These are phyloP conservation scores for Deuterostichococcus epilithicus DNA, from an alignment of 139 green algal species.

Conservation along the genomic window DNA sequence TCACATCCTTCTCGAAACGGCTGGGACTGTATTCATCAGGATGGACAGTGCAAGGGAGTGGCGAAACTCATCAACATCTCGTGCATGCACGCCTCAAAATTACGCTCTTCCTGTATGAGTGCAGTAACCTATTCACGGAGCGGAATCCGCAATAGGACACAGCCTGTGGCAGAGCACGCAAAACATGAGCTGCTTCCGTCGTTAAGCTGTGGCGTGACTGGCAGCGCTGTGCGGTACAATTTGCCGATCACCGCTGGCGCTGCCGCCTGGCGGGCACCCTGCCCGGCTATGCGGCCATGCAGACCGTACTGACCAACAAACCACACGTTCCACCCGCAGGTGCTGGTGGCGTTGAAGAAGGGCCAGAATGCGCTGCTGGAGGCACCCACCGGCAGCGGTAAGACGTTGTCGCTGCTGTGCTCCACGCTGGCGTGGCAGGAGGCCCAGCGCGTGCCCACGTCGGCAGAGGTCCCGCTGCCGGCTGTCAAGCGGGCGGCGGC, in stretches of 20 bases:
- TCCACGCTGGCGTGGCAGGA: conserved; percentile 68
- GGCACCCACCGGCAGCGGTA: conserved; percentile 71
- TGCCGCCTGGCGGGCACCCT: neutral
- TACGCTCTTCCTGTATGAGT: neutral
- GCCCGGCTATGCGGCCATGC: no score
- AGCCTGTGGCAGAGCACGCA: no score
- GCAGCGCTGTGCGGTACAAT: no score
- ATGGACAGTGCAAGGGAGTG: no score
- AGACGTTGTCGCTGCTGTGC: conserved; percentile 89
- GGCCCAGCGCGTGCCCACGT: neutral
- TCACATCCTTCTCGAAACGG: neutral
- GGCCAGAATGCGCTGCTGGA: conserved; percentile 71
- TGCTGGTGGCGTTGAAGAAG: conserved; percentile 54
- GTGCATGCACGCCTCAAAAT: neutral
- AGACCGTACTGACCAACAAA: no score
- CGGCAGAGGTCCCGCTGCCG: neutral
- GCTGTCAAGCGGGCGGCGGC: neutral
- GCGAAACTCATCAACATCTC: neutral
- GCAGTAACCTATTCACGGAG: neutral
- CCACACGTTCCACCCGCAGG: neutral
- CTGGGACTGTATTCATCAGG: neutral
- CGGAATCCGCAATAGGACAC: no score
- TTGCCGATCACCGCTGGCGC: neutral
- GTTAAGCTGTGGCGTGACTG: no score
- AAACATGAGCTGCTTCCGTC: no score